phyloP scores from a whole-genome alignment of 768 basidiomycete genomes.

The Suillus sp. region DNA sequence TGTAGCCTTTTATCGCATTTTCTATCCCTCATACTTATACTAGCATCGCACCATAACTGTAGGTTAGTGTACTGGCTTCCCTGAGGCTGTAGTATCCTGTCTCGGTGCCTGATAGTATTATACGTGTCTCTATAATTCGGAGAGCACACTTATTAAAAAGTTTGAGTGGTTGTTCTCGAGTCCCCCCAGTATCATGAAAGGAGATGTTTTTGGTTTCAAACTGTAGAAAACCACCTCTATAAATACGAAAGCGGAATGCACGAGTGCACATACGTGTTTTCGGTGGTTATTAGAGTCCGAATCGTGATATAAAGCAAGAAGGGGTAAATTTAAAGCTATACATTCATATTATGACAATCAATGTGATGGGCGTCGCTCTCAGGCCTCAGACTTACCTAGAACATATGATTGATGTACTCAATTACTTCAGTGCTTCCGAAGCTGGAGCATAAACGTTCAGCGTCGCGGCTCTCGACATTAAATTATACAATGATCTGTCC shows the following conservation, averaged over 20 bases:
- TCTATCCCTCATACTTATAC: background rate
- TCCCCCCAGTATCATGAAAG: background rate
- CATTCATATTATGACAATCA: background rate
- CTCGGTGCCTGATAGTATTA: background rate
- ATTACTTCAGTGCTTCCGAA: background rate
- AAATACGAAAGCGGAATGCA: background rate
- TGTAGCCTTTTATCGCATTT: background rate
- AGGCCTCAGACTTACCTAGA: background rate
- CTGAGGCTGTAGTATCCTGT: background rate
- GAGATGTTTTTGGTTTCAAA: background rate
- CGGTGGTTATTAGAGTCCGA: background rate
- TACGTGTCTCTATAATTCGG: background rate
- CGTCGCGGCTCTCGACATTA: background rate
- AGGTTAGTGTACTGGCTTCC: background rate
- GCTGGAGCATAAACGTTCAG: background rate
- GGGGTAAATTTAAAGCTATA: background rate
- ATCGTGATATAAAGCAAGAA: background rate
- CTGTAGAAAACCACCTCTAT: background rate
- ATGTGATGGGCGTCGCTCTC: background rate
- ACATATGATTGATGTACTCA: background rate
- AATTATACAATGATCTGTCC: background rate
- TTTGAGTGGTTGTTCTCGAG: background rate
- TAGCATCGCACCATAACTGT: constrained; percentile 8
- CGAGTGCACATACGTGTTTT: background rate
- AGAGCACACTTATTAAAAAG: background rate